Evolutionary conservation across 1,284 basidiomycete genomes (phyloP).

Genomic region (Fomitopsis pinicola): DNA sequence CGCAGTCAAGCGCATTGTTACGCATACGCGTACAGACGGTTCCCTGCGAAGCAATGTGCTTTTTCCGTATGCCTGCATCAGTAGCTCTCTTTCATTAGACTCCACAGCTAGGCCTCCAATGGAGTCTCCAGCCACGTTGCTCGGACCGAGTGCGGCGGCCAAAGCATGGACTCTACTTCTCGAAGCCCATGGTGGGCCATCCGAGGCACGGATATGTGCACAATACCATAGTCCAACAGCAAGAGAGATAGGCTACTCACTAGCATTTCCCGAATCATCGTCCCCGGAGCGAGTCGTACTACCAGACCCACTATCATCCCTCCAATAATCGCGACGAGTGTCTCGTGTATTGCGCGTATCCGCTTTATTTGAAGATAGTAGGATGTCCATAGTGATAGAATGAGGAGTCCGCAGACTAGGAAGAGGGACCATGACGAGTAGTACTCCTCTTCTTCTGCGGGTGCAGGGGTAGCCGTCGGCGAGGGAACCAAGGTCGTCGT

Average conservation of each 20-base stretch:
- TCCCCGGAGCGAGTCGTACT: conserved; percentile 87
- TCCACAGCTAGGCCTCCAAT: background rate
- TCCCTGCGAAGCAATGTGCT: too few species aligned
- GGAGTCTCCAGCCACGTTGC: background rate
- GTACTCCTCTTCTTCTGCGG: conserved; percentile 78
- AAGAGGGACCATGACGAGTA: conserved; percentile 94
- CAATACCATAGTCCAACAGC: background rate
- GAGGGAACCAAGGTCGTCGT: conserved; percentile 17
- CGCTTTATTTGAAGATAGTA: conserved; percentile 98
- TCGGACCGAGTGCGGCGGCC: background rate
- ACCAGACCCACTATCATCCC: conserved; percentile 96
- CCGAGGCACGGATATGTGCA: background rate
- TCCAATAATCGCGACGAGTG: conserved; percentile 92
- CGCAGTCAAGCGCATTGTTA: too few species aligned
- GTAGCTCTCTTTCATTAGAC: background rate
- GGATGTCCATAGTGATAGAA: conserved; percentile 92
- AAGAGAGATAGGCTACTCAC: conserved; percentile 47
- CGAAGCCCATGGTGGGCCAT: background rate
- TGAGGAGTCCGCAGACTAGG: conserved; percentile 91
- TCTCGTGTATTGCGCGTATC: conserved; percentile 96
- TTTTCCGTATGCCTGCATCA: background rate
- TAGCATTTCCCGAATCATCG: conserved; percentile 96
- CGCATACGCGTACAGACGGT: too few species aligned
- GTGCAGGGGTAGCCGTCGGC: conserved; percentile 33
- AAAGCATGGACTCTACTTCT: background rate